Base-by-base conservation (phyloP, 208 protist species). In the Trypanosoma melophagium region DNA sequence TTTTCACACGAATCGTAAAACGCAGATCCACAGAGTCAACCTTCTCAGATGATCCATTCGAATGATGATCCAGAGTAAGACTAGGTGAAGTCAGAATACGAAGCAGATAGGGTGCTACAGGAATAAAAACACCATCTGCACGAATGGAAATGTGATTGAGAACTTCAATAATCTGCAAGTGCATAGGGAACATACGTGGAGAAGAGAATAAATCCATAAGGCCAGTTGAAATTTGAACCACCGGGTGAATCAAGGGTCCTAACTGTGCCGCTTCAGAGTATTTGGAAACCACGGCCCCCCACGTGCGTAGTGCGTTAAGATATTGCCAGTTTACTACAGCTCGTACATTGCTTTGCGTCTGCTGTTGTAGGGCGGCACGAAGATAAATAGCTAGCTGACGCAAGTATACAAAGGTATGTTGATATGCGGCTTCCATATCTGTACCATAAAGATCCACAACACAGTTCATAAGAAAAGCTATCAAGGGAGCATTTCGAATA, bases 271-370 rank as follows among this genome's bases (percentile, higher is more conserved):
- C 79, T 59, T 96, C 87, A 10, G 79, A 66, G 71, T 96, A 95
- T 14, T 82, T 89, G 16, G 85, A 89, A 19, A 98, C 87, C 0
- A 98, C 86, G 25, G 89, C 81, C 16, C 90, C 92, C 97, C 97
- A 99, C 40, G 93, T 88, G 51, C 93, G 84, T 16, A 98, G 71
- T 45, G 90, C 93, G 71, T 97, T 97, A 50, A 99, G 68, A 71
- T 93, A 98, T 74, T 98, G 97, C 97, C 98, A 99, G 76, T 98
- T 98, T 67, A 98, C 98, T 21, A 99, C 96, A 1, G 92, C 94
- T 16, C 86, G 77, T 24, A 97, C 87, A 59, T 96, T 92, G 65
- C 85, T 91, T 84, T 93, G 87, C 42, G 87, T 84, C 76, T 95
- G 88, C 69, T 94, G 87, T 62, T 94, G 86, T 66, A 98, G 67